Conservation (phyloP, 768 basidiomycete genomes). For the Lactarius akahatsu region DNA sequence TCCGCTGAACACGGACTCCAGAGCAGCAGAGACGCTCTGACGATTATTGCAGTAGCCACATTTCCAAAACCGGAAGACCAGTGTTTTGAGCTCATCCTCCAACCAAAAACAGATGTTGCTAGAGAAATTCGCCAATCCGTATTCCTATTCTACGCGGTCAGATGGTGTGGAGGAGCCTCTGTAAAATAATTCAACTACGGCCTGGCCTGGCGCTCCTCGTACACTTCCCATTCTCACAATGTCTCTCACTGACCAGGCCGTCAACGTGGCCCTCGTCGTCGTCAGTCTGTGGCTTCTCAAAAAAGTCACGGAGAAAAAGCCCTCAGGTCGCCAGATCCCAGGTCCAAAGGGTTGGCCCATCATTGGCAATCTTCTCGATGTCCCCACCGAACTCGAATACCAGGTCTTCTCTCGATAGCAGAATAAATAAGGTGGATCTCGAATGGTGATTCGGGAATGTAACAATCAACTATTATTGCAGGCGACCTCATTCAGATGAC, state of each 20-base stretch:
- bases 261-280: conserved; percentile 19
- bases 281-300: conserved; percentile 24
- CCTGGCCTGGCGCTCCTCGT: not conserved
- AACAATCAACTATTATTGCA: not conserved
- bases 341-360: conserved; percentile 28
- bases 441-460: not conserved
- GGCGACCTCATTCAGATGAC: conserved; percentile 32
- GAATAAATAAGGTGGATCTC: conserved; percentile 26
- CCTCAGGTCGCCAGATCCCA: conserved; percentile 22
- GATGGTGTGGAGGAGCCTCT: not conserved
- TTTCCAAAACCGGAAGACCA: too few relatives aligned
- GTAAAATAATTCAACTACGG: conserved; percentile 8
- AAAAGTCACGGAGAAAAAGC: conserved; percentile 23
- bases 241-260: conserved; percentile 15
- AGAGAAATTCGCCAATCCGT: not conserved
- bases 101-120: too few relatives aligned
- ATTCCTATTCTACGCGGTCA: conserved; percentile 15
- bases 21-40: not conserved
- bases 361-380: conserved; percentile 29
- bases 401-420: conserved; percentile 24
- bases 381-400: conserved; percentile 27
- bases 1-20: not conserved
- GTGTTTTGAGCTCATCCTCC: too few relatives aligned
- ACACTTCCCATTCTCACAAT: conserved; percentile 2
- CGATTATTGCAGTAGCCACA: too few relatives aligned